phyloP scores from a whole-genome alignment of 108 stramenopile genomes.

The Nannochloropsis salina region DNA sequence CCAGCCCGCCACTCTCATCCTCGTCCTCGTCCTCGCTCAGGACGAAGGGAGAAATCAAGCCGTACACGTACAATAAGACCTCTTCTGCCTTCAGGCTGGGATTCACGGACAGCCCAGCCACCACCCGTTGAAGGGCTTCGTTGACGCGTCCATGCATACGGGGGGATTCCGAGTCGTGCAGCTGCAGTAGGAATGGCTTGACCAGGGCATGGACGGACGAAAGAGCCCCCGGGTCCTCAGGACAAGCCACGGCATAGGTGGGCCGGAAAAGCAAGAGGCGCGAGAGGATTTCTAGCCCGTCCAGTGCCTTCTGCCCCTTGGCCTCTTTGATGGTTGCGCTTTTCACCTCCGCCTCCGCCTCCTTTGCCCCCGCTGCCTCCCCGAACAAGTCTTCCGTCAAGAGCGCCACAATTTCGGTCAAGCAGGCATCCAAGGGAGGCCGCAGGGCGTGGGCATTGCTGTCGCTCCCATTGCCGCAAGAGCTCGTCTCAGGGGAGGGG shows the following conservation, averaged over 20 bases:
- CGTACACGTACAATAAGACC: constrained; percentile 55
- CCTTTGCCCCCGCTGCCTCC: constrained; percentile 33
- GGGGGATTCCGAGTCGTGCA: constrained; percentile 40
- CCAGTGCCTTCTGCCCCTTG: constrained; percentile 45
- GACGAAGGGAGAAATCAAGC: constrained; percentile 51
- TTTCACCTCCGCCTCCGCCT: constrained; percentile 32
- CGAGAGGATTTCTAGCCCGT: constrained; percentile 49
- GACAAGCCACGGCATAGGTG: constrained; percentile 42
- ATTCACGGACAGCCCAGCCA: constrained; percentile 46
- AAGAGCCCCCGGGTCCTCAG: constrained; percentile 38
- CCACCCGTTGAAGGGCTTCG: constrained; percentile 44
- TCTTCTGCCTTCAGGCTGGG: constrained; percentile 47
- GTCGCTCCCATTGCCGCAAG: constrained; percentile 27
- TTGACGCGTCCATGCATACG: constrained; percentile 29
- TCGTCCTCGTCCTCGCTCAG: constrained; percentile 42
- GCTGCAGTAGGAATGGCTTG: constrained; percentile 40
- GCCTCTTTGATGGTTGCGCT: constrained; percentile 43
- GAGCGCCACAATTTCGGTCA: constrained; percentile 40
- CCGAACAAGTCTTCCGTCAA: constrained; percentile 53
- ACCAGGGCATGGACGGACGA: constrained; percentile 53
- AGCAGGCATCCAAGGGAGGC: constrained; percentile 41
- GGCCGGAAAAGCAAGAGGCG: constrained; percentile 50
- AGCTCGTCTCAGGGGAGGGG: too few relatives aligned
- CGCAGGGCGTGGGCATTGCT: constrained; percentile 21
- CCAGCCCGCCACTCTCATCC: constrained; percentile 35